phyloP scores from a whole-genome alignment of 208 protist species.

The Leishmania turanica region DNA sequence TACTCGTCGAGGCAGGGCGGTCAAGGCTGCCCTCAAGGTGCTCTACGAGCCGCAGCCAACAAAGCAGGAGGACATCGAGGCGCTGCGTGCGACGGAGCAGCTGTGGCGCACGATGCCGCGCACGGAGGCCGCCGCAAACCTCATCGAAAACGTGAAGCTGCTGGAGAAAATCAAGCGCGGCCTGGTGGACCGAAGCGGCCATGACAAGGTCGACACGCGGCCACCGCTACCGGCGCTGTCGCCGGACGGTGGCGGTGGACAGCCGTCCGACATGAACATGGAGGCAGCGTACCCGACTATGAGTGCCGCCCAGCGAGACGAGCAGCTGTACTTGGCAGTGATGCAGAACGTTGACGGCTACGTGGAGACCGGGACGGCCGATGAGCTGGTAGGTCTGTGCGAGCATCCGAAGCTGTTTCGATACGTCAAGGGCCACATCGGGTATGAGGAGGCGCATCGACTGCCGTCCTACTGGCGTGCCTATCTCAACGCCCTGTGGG shows the following conservation, averaged over 20 bases:
- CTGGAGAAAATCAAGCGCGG: constrained; percentile 45
- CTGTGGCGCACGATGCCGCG: constrained; percentile 45
- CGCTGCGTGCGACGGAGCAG: constrained; percentile 16
- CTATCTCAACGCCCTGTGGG: constrained; percentile 37
- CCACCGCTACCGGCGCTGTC: not conserved
- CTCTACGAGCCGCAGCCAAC: constrained; percentile 11
- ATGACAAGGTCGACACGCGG: constrained; percentile 10
- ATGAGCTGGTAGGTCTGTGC: constrained; percentile 54
- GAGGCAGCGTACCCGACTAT: constrained; percentile 29
- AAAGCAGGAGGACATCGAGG: constrained; percentile 1
- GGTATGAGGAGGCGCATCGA: constrained; percentile 57
- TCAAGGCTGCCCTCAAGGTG: constrained; percentile 16
- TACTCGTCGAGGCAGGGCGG: constrained; percentile 14
- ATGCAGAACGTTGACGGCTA: constrained; percentile 50
- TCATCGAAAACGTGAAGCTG: constrained; percentile 63
- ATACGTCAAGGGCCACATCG: constrained; percentile 44
- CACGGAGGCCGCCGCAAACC: constrained; percentile 42
- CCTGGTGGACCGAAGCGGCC: constrained; percentile 30
- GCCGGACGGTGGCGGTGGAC: not conserved
- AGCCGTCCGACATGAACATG: not conserved
- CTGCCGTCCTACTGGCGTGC: constrained; percentile 23
- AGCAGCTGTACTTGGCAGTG: constrained; percentile 53
- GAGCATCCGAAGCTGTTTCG: constrained; percentile 56
- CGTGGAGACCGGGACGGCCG: constrained; percentile 38
- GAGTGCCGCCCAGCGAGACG: constrained; percentile 33